phyloP scores from a whole-genome alignment of 1,284 basidiomycete genomes.

The Ustilago trichophora region DNA sequence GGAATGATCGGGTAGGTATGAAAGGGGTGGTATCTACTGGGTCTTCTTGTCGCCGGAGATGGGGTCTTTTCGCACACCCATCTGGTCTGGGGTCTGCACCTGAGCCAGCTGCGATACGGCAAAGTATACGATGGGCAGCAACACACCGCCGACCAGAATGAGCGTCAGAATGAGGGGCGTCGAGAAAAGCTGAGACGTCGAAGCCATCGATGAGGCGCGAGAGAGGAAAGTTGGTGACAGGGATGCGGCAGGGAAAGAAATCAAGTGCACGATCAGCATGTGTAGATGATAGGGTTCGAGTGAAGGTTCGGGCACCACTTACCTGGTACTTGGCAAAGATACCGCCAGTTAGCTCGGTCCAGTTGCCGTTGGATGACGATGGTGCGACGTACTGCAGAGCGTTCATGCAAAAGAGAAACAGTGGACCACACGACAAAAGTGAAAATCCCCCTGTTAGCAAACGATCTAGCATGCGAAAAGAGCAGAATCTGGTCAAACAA shows the following conservation, averaged over 20 bases:
- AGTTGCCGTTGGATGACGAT: conserved; percentile 21
- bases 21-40: conserved; percentile 25
- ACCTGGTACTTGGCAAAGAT: conserved; percentile 48
- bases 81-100: conserved; percentile 48
- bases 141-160: conserved; percentile 31
- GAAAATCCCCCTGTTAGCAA: background rate
- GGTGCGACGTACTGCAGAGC: conserved; percentile 13
- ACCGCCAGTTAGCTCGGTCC: conserved; percentile 42
- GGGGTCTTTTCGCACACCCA: conserved; percentile 46
- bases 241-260: no score
- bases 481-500: no score
- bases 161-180: conserved; percentile 39
- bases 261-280: no score
- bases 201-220: background rate
- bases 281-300: no score
- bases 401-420: background rate
- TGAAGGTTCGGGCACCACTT: conserved; percentile 1
- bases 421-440: no score
- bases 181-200: conserved; percentile 44
- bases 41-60: conserved; percentile 48
- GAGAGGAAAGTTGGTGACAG: background rate
- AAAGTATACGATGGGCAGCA: conserved; percentile 43
- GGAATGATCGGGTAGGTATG: no score
- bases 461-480: no score
- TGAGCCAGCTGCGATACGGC: conserved; percentile 47